Evolutionary conservation across 371 early-diverging fungal species (phyloP), one percentile per base, ranked within the genome.

Genomic region (Amoeboaphelidium occidentale): DNA sequence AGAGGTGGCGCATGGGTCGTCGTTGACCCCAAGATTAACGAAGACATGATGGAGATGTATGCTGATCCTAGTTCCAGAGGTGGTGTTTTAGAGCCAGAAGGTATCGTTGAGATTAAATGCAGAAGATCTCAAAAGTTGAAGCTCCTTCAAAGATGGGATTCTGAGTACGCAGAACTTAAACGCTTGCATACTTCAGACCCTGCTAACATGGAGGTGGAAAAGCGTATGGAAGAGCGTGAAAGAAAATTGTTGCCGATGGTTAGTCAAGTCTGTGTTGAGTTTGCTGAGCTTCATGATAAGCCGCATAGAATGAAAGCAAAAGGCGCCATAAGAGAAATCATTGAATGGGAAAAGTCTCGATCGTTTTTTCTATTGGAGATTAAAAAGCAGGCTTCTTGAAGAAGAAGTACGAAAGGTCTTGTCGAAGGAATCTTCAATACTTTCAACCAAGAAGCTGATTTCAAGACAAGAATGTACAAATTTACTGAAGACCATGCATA

Each of bases 1-100:
- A 80, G 97, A 60, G 98, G 98, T 61, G 98, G 98, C 54, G 90
- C 97, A 4, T 98, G 96, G 96, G 98, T 96, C 23, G 93, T 97
- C 1, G 69, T 97, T 4, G 98, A 98, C 58, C 87, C 94, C 20
- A 81, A 84, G n/a, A 97, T 98, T 65, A 94, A 96, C 68, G 62
- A 77, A 28, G 78, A 85, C 47, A 81, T 84, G 76, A 96, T 98
- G 89, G 91, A 87, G 63, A 94, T 97, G 88, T 90, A 93, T 58
- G 93, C 91, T 20, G 92, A 93, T 61, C 67, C 65, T 43, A 70
- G 79, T 42, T 74, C 91, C 2, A 76, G 89, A 46, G 97, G 91
- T 51, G 91, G 96, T 60, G 92, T 97, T 1, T 65, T 98, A 4
- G 97, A 98, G 65, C 94, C 98, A 28, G 87, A 93, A 53, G 98